Percentiles rank a stretch among this genome's conserved stretches.
Conservation (phyloP, 2,329 filamentous ascomycete genomes). For the Diplodia intermedia region DNA sequence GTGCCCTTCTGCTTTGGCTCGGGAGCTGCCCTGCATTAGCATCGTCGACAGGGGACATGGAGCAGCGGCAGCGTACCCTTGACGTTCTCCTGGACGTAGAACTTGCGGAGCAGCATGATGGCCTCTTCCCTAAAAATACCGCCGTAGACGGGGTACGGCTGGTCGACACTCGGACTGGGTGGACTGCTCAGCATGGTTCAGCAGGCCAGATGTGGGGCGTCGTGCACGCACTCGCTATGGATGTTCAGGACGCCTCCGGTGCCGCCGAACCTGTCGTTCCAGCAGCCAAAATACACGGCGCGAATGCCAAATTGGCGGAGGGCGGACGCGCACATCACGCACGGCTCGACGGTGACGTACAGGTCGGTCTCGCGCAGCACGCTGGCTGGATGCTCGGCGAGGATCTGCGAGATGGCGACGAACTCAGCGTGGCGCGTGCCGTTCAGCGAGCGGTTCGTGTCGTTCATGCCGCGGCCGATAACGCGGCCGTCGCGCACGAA, state of each 20-base stretch:
- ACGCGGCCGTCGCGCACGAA: conserved; percentile 80
- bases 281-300: conserved; percentile 91
- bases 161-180: conserved; percentile 70
- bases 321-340: conserved; percentile 97
- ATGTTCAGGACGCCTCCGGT: conserved; percentile 92
- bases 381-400: conserved; percentile 68
- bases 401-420: conserved; percentile 76
- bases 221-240: conserved; percentile 66
- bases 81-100: conserved; percentile 98
- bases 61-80: conserved; percentile 64
- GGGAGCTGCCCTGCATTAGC: conserved; percentile 56
- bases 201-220: neutral
- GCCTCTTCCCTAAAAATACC: conserved; percentile 91
- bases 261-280: conserved; percentile 96
- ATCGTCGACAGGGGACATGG: neutral
- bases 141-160: conserved; percentile 80
- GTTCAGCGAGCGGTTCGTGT: conserved; percentile 86
- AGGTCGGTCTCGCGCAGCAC: conserved; percentile 78
- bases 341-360: conserved; percentile 98
- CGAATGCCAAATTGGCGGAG: conserved; percentile 87
- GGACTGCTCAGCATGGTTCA: conserved; percentile 40
- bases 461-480: conserved; percentile 93
- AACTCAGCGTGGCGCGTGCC: conserved; percentile 97
- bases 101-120: conserved; percentile 87
- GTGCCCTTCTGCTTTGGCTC: conserved; percentile 70